A percentile compares a stretch with the other conserved stretches of the same genome.
phyloP scores from a whole-genome alignment of 2,329 filamentous ascomycete genomes.

The Hypoxylon sp. region DNA sequence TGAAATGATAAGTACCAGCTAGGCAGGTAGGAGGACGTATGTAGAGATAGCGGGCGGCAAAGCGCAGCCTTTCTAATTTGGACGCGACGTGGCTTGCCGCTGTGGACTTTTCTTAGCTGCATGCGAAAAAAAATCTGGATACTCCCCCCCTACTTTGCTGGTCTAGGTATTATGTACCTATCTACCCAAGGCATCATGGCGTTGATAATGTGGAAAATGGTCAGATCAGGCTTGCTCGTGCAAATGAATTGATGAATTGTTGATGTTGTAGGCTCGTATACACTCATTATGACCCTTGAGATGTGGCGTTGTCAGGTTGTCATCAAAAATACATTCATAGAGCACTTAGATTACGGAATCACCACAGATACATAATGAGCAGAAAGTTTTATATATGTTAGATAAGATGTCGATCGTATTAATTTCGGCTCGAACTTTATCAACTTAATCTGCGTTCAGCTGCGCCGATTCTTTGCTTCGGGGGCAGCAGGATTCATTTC shows the following conservation, averaged over 20 bases:
- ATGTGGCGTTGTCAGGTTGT: slow-evolving; percentile 14
- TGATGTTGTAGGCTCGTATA: slow-evolving; percentile 18
- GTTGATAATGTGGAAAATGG: slow-evolving; percentile 10
- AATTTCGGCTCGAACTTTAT: slow-evolving; percentile 41
- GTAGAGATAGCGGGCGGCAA: slow-evolving; percentile 22
- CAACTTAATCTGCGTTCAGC: slow-evolving; percentile 41
- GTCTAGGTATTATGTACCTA: background rate
- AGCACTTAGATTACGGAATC: slow-evolving; percentile 1
- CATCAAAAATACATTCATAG: background rate
- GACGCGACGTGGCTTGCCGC: slow-evolving; percentile 34
- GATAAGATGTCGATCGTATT: slow-evolving; percentile 32
- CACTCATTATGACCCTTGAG: slow-evolving; percentile 1
- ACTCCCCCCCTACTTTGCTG: slow-evolving; percentile 2
- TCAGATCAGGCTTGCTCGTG: slow-evolving; percentile 1
- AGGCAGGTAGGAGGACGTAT: slow-evolving; percentile 7
- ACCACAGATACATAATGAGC: slow-evolving; percentile 9
- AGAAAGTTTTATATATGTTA: background rate
- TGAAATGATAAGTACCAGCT: slow-evolving; percentile 16
- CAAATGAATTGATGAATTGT: slow-evolving; percentile 17
- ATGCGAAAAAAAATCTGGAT: slow-evolving; percentile 11
- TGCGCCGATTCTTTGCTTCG: slow-evolving; percentile 34
- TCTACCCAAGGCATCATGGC: background rate
- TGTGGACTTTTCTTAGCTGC: slow-evolving; percentile 25
- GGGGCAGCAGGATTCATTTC: slow-evolving; percentile 22
- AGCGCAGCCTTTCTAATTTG: slow-evolving; percentile 29